These are phyloP conservation scores for Coniferiporia sulphurascens DNA, from an alignment of 1,284 basidiomycete genomes.

Conservation along the genomic window DNA sequence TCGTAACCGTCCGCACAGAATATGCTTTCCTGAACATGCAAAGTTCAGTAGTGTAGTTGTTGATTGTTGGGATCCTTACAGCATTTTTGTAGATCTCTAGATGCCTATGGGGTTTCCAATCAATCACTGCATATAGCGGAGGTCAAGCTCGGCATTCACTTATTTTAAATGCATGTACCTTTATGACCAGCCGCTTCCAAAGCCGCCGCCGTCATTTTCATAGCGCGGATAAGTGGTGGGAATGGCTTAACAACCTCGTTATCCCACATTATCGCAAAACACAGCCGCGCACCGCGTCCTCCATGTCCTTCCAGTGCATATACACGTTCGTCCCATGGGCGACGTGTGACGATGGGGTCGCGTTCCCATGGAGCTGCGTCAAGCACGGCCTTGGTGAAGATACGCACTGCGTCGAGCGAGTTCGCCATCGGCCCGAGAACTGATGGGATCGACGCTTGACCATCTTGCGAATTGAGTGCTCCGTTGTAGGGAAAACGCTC, in stretches of 20 bases:
- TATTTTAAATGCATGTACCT: constrained; percentile 19
- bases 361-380: constrained; percentile 43
- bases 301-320: constrained; percentile 43
- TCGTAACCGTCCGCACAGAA: constrained; percentile 40
- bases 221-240: constrained; percentile 46
- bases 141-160: not conserved
- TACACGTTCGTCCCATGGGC: constrained; percentile 42
- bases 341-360: constrained; percentile 45
- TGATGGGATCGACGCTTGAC: constrained; percentile 49
- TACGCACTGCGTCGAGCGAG: constrained; percentile 38
- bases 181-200: constrained; percentile 47
- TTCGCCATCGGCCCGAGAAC: constrained; percentile 53
- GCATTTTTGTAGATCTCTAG: constrained; percentile 45
- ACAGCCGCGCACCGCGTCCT: constrained; percentile 37
- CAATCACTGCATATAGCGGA: constrained; percentile 34
- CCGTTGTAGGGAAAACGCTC: constrained; percentile 50
- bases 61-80: constrained; percentile 27
- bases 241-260: constrained; percentile 46
- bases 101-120: constrained; percentile 48
- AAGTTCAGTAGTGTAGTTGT: not conserved
- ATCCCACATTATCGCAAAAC: constrained; percentile 43
- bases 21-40: constrained; percentile 35
- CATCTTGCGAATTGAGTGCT: constrained; percentile 40
- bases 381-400: constrained; percentile 45
- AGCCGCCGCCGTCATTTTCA: constrained; percentile 41